phyloP scores from a whole-genome alignment of 495 filamentous ascomycete genomes.

The Elasticomyces elasticus region DNA sequence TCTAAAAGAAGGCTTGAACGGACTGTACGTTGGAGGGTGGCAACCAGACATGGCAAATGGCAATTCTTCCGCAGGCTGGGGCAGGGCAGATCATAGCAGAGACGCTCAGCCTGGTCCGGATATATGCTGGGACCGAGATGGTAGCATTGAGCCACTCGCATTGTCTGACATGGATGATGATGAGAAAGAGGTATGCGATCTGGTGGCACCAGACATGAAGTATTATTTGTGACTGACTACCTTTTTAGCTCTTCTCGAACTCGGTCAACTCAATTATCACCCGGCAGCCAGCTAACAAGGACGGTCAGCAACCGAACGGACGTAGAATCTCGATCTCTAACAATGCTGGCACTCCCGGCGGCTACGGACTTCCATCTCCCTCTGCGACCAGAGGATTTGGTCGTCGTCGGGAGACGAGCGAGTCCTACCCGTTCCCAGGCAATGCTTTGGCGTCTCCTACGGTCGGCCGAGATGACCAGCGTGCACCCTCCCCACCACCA shows the following conservation, averaged over 20 bases:
- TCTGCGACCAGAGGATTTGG: constrained; percentile 57
- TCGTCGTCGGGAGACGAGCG: constrained; percentile 78
- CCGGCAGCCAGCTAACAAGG: constrained; percentile 45
- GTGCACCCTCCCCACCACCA: constrained; percentile 50
- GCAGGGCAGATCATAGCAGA: constrained; percentile 51
- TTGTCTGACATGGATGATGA: constrained; percentile 68
- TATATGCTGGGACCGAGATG: constrained; percentile 80
- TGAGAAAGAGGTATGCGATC: constrained; percentile 63
- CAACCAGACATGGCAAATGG: constrained; percentile 59
- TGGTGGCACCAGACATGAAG: background rate
- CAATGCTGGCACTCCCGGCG: constrained; percentile 35
- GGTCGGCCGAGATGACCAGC: constrained; percentile 48
- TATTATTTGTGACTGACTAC: background rate
- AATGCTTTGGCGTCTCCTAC: constrained; percentile 50
- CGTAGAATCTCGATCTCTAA: constrained; percentile 72
- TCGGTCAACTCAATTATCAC: constrained; percentile 81
- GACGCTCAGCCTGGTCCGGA: constrained; percentile 58
- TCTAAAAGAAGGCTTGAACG: constrained; percentile 52
- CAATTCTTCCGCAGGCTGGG: constrained; percentile 57
- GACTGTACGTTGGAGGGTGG: constrained; percentile 67
- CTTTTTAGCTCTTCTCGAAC: constrained; percentile 54
- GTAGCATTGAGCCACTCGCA: constrained; percentile 60
- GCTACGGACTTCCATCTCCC: constrained; percentile 50
- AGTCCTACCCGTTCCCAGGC: constrained; percentile 44
- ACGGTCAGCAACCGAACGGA: constrained; percentile 48